Evolutionary conservation across 139 green algal genomes (phyloP), one percentile per base, ranked within the genome.

Genomic region (Chara braunii): DNA sequence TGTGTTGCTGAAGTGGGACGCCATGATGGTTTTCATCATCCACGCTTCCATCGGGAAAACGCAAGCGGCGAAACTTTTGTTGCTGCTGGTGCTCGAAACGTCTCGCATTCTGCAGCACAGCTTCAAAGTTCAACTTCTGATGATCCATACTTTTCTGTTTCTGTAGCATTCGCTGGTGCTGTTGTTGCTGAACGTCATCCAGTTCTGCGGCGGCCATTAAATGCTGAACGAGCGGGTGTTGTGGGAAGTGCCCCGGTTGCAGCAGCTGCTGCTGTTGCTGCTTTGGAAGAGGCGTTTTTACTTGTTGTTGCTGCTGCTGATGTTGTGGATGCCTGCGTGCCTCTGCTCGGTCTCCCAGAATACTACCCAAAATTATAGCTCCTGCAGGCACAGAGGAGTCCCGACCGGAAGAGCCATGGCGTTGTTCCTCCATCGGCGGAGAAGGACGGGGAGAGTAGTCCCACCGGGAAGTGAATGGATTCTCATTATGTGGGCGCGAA

Each of bases 271-370:
- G n/a, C n/a, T n/a, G n/a, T n/a, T n/a, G n/a, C n/a, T n/a, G n/a
- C n/a, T n/a, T n/a, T n/a, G n/a, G n/a, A n/a, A n/a, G n/a, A n/a
- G n/a, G n/a, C n/a, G n/a, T n/a, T 31, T 62, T 5, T 8, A 59
- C 33, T 30, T 62, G 53, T 8, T 43, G 36, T 37, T 62, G 53
- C 7, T 62, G 53, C 8, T 62, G 53, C 36, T 62, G 53, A 29
- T 56, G 36, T 6, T 60, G 36, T 8, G 50, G 53, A 8, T 43
- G 53, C 53, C 31, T 40, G 7, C 53, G 53, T 31, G 50, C 33
- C 8, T 62, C 18, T 55, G 33, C 29, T 7, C 35, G 45, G 18
- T 26, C 40, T n/a, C n/a, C 18, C 40, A 48, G 40, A n/a, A 26
- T 18, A n/a, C n/a, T 18, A 26, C n/a, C 40, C n/a, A 26, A 18